Base-by-base conservation (phyloP, 2,329 filamentous ascomycete species). In the Fusarium decemcellulare region DNA sequence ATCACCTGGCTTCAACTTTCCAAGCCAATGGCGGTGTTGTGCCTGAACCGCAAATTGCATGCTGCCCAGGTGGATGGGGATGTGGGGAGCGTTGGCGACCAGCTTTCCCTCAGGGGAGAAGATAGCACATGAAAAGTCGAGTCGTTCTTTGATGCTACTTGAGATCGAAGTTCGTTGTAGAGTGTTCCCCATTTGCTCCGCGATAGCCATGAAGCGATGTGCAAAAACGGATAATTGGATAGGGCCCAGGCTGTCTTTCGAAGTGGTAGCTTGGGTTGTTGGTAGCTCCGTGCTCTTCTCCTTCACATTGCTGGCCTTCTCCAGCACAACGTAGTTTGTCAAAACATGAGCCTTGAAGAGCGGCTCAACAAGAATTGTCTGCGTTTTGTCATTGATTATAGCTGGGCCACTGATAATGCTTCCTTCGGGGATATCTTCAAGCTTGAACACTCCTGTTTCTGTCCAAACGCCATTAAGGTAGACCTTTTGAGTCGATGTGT, bases 131-230 rank as follows among this genome's bases (percentile, higher is more conserved):
- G 80, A 82, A 59, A 82, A 83, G 72, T 83, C 81, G 2, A 83
- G 74, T 4, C 81, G 76, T 60, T 83, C 81, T 56, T 81, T 82
- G 65, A 83, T 83, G 50, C 81, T 83, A 10, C 84, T 86, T 1
- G 84, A 87, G 10, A 88, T 85, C 0, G 83, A 83, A 0, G 86
- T 88, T 69, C 86, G 85, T 54, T 88, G 86, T 15, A 88, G 76
- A 0, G 86, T 87, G 7, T 83, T 83, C 37, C 86, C 86, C 86
- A 88, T 88, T 65, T 88, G 86, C 63, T 88, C 86, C 1, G 86
- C 86, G 18, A 88, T 87, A 4, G 84, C 84, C 86, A 88, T 88
- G 78, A 88, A 88, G 0, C 86, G 80, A 69, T 88, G 85, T 0
- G 83, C 84, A 58, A 88, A 88, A 43, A 88, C 84, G 12, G 83